Base-by-base conservation (phyloP, 192 early-diverging fungal genomes). In the Coemansia sp. region DNA sequence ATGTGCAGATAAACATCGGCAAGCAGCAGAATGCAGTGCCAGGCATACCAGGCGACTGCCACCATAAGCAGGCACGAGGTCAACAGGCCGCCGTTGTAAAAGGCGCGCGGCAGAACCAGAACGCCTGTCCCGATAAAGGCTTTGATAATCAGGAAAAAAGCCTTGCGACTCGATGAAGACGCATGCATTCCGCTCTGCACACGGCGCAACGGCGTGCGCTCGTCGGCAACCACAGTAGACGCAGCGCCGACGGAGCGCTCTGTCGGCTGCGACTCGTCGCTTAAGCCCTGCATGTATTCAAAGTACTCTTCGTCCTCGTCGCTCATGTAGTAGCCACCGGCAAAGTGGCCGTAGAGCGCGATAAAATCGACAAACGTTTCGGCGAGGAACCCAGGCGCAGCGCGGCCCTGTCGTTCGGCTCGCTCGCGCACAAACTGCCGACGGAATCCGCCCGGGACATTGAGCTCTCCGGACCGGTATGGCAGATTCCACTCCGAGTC, bases 321-420 rank as follows among this genome's bases (percentile, higher is more conserved):
- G 60, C 91, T 91, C 32, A 92, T 89, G 65, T 91, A 88, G 68
- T 95, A 91, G 71, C 96, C 96, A 54, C 95, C 96, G 38, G 93
- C 96, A 86, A 96, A 98, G 76, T 94, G 96, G 38, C 94, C 95
- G 70, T 93, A 97, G 55, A 98, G 86, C 33, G 91, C 91, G 59
- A 98, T 86, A 74, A 98, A 97, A 73, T 98, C 97, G 41, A 96
- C 86, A 86, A 97, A 99, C 64, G 91, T 93, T 51, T 89, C 81
- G 2, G 97, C 94, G 59, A 96, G 80, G 15, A 90, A 79, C 53
- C 92, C 90, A 0, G 91, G 92, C 56, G 71, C 85, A 12, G 72
- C 72, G 18, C 86, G 85, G 53, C 93, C 95, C 62, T 85, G 83
- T 41, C 85, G 81, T 41, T 81, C 81, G 5, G 93, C 93, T 53